phyloP scores from a whole-genome alignment of 805 yeast genomes.

The Metschnikowia lachancei region DNA sequence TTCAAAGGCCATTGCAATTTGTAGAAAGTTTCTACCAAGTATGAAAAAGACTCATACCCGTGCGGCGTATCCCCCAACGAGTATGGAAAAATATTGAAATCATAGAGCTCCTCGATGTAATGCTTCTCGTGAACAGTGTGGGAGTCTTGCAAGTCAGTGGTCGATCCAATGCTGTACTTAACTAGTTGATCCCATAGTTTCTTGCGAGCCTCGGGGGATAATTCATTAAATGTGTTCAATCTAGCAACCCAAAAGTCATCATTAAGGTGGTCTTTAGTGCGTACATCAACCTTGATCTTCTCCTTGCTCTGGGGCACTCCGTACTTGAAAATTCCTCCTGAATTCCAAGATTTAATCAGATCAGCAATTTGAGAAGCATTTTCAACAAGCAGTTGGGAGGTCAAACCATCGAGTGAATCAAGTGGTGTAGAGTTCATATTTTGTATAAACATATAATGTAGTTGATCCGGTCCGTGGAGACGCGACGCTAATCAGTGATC shows the following conservation, averaged over 20 bases:
- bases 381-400: conserved; percentile 13
- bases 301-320: conserved; percentile 17
- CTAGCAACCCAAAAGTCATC: conserved; percentile 22
- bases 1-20: conserved; percentile 37
- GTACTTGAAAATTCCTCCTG: conserved; percentile 13
- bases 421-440: conserved; percentile 18
- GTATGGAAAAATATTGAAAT: conserved; percentile 24
- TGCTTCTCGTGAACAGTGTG: conserved; percentile 39
- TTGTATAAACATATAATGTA: neutral
- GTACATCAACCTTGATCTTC: conserved; percentile 16
- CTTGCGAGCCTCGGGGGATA: conserved; percentile 11
- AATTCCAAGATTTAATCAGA: conserved; percentile 15
- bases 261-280: conserved; percentile 13
- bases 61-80: conserved; percentile 16
- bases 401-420: conserved; percentile 10
- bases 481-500: neutral
- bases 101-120: conserved; percentile 35
- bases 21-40: conserved; percentile 34
- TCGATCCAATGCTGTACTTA: conserved; percentile 17
- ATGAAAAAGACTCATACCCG: conserved; percentile 22
- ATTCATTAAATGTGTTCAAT: conserved; percentile 15
- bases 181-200: conserved; percentile 12
- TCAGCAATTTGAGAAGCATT: conserved; percentile 12
- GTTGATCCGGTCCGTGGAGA: neutral
- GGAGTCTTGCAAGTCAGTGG: conserved; percentile 18